These are phyloP conservation scores for Dictyostelium brefeldianum DNA, from an alignment of 78 protist genomes.

Conservation along the genomic window DNA sequence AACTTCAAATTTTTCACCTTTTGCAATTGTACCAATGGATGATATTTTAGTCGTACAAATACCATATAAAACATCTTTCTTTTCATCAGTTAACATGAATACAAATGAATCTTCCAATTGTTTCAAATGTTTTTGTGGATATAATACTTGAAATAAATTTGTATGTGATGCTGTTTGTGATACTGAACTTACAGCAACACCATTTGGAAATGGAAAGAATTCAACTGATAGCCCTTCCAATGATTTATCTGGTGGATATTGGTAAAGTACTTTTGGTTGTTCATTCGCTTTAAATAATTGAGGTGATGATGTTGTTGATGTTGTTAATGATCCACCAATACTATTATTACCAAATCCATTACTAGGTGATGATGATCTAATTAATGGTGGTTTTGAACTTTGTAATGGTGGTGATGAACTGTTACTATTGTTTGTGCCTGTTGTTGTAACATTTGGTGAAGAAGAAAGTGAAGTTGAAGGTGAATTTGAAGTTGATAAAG, in stretches of 20 bases:
- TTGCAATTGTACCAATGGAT: neutral
- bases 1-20: conserved; percentile 10
- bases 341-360: too few relatives aligned
- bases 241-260: conserved; percentile 73
- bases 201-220: conserved; percentile 63
- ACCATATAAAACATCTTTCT: conserved; percentile 64
- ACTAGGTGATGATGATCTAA: conserved; percentile 27
- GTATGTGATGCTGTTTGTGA: conserved; percentile 70
- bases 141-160: conserved; percentile 42
- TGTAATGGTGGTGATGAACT: too few relatives aligned
- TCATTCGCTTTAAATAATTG: neutral
- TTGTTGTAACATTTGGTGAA: neutral
- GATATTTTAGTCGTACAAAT: conserved; percentile 49
- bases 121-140: conserved; percentile 53
- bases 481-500: neutral
- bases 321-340: neutral
- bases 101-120: conserved; percentile 69
- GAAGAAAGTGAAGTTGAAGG: neutral
- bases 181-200: conserved; percentile 23
- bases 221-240: conserved; percentile 27
- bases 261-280: conserved; percentile 57
- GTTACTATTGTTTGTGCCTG: neutral
- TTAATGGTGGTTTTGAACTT: neutral
- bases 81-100: conserved; percentile 71
- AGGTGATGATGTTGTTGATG: neutral